Evolutionary conservation across 192 early-diverging fungal species (phyloP).

Genomic region (Mortierella alpina): DNA sequence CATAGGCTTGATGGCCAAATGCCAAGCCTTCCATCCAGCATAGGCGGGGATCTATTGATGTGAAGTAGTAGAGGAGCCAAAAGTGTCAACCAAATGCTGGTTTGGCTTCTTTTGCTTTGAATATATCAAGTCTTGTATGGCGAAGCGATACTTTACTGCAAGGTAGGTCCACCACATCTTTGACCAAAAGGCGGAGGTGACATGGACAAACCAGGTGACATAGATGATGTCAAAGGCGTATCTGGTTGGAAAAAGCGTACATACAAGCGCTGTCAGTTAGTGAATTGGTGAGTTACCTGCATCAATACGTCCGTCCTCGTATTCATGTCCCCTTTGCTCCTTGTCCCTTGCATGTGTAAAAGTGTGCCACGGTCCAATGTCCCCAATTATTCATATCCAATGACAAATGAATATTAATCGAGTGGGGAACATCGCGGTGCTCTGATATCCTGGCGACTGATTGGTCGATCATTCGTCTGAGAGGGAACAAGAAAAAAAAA

Average conservation of each 20-base stretch:
- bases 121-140: no score
- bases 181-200: conserved; percentile 68
- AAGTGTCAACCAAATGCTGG: background rate
- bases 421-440: conserved; percentile 41
- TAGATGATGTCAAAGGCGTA: conserved; percentile 91
- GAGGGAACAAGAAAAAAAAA: background rate
- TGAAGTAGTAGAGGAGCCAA: background rate
- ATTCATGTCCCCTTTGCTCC: no score
- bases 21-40: conserved; percentile 65
- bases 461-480: background rate
- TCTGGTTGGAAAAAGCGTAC: conserved; percentile 54
- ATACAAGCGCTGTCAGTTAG: background rate
- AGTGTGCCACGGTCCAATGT: conserved; percentile 38
- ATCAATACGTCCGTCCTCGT: no score
- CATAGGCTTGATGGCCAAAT: conserved; percentile 57
- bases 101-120: background rate
- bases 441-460: conserved; percentile 8
- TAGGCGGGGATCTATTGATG: conserved; percentile 63
- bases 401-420: conserved; percentile 44
- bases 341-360: conserved; percentile 1
- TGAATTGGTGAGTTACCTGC: no score
- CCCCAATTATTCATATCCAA: conserved; percentile 41
- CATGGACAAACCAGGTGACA: conserved; percentile 82
- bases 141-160: conserved; percentile 44
- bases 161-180: conserved; percentile 65